These are phyloP conservation scores for Didymella arachidicola DNA, from an alignment of 2,329 filamentous ascomycete species.

Conservation along the genomic window DNA sequence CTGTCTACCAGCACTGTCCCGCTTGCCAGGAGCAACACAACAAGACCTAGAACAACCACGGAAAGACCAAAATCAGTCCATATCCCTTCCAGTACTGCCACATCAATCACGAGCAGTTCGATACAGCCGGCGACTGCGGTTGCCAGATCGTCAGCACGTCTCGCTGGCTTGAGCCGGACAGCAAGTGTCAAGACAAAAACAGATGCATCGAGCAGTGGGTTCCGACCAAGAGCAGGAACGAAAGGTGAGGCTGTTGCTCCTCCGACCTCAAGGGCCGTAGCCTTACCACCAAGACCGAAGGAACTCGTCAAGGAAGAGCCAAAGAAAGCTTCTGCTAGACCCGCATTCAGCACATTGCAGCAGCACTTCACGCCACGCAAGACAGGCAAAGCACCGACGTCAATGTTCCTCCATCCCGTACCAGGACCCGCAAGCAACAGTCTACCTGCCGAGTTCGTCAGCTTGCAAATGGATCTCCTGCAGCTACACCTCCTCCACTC, in stretches of 20 bases:
- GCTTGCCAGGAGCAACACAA: constrained; percentile 23
- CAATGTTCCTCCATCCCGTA: constrained; percentile 46
- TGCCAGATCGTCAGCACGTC: constrained; percentile 32
- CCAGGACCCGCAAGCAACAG: constrained; percentile 27
- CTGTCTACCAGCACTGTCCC: constrained; percentile 35
- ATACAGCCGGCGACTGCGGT: constrained; percentile 20
- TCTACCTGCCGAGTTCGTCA: constrained; percentile 41
- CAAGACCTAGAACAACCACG: constrained; percentile 22
- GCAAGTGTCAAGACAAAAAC: constrained; percentile 33
- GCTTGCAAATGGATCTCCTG: constrained; percentile 49
- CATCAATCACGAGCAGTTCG: constrained; percentile 19
- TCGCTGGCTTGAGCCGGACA: constrained; percentile 38
- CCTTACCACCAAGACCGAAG: constrained; percentile 24
- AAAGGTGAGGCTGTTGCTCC: constrained; percentile 24
- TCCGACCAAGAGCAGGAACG: constrained; percentile 16
- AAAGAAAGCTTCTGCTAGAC: constrained; percentile 33
- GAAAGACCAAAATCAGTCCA: constrained; percentile 41
- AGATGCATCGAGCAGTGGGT: constrained; percentile 21
- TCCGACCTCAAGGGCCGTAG: background rate
- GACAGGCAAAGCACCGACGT: constrained; percentile 45
- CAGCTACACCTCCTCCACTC: constrained; percentile 50
- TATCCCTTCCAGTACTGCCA: constrained; percentile 19
- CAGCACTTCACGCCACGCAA: constrained; percentile 53
- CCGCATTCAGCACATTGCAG: constrained; percentile 50
- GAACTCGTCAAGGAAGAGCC: constrained; percentile 34